phyloP scores from a whole-genome alignment of 495 filamentous ascomycete species.

The Penicillium dipodomyicola region DNA sequence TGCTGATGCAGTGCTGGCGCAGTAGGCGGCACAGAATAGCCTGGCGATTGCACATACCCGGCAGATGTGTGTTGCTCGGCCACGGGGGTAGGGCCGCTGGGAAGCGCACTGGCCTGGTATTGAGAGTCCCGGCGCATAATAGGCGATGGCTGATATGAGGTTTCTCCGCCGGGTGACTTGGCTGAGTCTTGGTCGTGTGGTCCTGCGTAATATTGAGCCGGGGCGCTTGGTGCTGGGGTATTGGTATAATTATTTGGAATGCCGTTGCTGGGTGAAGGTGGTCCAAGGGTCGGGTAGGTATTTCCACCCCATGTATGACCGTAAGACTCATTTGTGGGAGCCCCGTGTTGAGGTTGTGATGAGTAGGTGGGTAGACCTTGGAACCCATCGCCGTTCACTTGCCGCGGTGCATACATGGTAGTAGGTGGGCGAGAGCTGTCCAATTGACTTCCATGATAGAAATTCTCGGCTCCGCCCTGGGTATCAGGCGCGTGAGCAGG shows the following conservation, averaged over 20 bases:
- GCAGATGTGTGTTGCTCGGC: constrained; percentile 30
- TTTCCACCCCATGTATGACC: constrained; percentile 31
- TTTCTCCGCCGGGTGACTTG: constrained; percentile 23
- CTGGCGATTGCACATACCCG: constrained; percentile 31
- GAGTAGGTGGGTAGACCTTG: constrained; percentile 22
- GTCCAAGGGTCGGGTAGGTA: constrained; percentile 28
- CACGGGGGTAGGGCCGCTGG: constrained; percentile 17
- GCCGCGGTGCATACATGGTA: constrained; percentile 50
- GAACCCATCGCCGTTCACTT: constrained; percentile 22
- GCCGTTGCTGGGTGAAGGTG: constrained; percentile 31
- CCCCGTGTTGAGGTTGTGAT: constrained; percentile 27
- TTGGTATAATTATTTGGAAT: constrained; percentile 13
- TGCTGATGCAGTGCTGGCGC: constrained; percentile 28
- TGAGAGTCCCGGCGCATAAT: constrained; percentile 34
- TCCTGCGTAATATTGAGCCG: constrained; percentile 35
- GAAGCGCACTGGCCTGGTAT: constrained; percentile 32
- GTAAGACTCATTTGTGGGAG: constrained; percentile 20
- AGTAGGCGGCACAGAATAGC: constrained; percentile 32
- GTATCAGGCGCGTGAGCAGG: constrained; percentile 48
- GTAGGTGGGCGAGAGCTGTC: constrained; percentile 38
- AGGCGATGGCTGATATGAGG: constrained; percentile 30
- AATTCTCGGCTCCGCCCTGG: constrained; percentile 67
- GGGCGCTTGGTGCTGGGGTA: constrained; percentile 21
- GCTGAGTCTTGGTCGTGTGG: constrained; percentile 26
- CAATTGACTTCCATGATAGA: constrained; percentile 67